A percentile compares a stretch with the other conserved stretches of the same genome.
Conservation (phyloP, 2,329 filamentous ascomycete species). For the Neofusicoccum sp. region DNA sequence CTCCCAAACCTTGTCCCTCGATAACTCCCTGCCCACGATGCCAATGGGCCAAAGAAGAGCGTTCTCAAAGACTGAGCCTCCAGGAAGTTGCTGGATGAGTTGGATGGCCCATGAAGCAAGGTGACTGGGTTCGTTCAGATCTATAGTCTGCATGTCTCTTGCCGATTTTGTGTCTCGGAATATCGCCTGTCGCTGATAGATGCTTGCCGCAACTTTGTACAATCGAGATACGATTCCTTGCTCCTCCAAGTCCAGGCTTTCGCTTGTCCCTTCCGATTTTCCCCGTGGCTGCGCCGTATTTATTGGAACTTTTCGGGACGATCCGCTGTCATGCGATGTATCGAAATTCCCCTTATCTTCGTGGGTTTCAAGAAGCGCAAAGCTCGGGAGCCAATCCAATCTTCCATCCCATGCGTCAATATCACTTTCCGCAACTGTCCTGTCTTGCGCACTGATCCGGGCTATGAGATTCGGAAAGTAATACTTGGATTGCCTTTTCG, state of each 20-base stretch:
- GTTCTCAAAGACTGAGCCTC: neutral
- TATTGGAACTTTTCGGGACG: neutral
- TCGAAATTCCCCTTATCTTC: neutral
- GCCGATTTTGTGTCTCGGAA: neutral
- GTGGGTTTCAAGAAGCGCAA: neutral
- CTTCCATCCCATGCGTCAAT: neutral
- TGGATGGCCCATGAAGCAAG: neutral
- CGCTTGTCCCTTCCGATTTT: neutral
- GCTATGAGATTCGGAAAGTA: neutral
- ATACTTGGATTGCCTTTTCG: neutral
- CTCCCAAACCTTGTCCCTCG: neutral
- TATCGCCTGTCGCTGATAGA: neutral
- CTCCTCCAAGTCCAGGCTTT: neutral
- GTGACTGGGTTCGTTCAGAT: neutral
- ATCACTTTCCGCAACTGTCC: neutral
- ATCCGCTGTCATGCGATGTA: too few relatives aligned
- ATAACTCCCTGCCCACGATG: neutral
- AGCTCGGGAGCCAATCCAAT: neutral
- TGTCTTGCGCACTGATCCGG: neutral
- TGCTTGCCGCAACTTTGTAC: neutral
- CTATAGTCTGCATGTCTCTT: neutral
- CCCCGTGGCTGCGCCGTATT: too few relatives aligned
- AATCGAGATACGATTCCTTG: neutral
- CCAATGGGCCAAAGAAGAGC: neutral
- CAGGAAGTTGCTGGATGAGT: neutral